phyloP scores from a whole-genome alignment of 2,329 filamentous ascomycete species.

The Arthrobotrys sinensis region DNA sequence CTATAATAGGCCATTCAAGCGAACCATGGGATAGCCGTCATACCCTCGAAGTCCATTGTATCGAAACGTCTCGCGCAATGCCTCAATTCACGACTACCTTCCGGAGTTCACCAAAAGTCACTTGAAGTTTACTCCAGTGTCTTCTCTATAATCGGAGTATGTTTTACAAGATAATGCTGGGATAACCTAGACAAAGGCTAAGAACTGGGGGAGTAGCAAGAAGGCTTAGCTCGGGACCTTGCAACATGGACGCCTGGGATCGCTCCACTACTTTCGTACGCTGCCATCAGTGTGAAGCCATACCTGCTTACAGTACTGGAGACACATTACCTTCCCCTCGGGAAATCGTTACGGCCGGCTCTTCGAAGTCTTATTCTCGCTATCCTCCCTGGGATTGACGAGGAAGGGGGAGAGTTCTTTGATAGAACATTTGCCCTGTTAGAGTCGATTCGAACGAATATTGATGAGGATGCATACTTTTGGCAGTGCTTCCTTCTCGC shows the following conservation, averaged over 20 bases:
- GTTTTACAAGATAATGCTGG: slow-evolving; percentile 59
- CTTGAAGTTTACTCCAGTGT: slow-evolving; percentile 93
- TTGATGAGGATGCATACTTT: slow-evolving; percentile 79
- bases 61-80: slow-evolving; percentile 95
- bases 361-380: slow-evolving; percentile 91
- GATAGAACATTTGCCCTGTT: slow-evolving; percentile 85
- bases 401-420: slow-evolving; percentile 97
- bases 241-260: slow-evolving; percentile 91
- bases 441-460: slow-evolving; percentile 76
- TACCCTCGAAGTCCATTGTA: slow-evolving; percentile 86
- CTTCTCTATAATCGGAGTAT: slow-evolving; percentile 85
- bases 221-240: slow-evolving; percentile 85
- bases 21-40: slow-evolving; percentile 79
- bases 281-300: slow-evolving; percentile 89
- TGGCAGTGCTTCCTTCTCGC: slow-evolving; percentile 98
- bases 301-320: slow-evolving; percentile 89
- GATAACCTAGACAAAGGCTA: slow-evolving; percentile 58
- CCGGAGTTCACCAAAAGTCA: slow-evolving; percentile 96
- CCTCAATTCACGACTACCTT: slow-evolving; percentile 90
- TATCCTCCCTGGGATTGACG: slow-evolving; percentile 91
- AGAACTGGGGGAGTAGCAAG: slow-evolving; percentile 69
- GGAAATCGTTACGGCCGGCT: slow-evolving; percentile 82
- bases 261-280: slow-evolving; percentile 90
- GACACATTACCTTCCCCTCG: slow-evolving; percentile 80
- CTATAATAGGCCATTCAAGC: slow-evolving; percentile 83